Percentiles rank a stretch among this genome's conserved stretches.
Evolutionary conservation across 352 stramenopile genomes (phyloP).

Genomic region (Globisporangium takayamanum): DNA sequence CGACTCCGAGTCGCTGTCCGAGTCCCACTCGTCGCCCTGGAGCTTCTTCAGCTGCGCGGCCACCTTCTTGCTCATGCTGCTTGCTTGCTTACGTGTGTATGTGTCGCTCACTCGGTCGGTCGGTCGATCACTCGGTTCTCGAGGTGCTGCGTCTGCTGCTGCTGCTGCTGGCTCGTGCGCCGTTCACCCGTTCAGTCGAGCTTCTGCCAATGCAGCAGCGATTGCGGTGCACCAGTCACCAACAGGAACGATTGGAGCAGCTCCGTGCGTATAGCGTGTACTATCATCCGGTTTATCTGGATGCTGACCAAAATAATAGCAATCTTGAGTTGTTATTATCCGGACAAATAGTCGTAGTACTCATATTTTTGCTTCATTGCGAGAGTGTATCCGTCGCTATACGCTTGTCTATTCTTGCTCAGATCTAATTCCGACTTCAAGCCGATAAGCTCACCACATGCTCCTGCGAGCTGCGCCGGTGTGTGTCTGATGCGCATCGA

Average conservation of each 20-base stretch:
- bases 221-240: slow-evolving; percentile 2
- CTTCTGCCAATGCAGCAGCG: not conserved
- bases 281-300: no score
- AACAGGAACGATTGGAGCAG: slow-evolving; percentile 28
- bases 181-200: slow-evolving; percentile 6
- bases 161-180: slow-evolving; percentile 3
- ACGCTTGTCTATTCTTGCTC: no score
- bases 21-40: slow-evolving; percentile 80
- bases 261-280: not conserved
- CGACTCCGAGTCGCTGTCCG: slow-evolving; percentile 64
- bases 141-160: not conserved
- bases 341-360: no score
- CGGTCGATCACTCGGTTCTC: not conserved
- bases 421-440: no score
- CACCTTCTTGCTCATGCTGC: slow-evolving; percentile 65
- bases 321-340: no score
- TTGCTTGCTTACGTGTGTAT: not conserved
- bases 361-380: no score
- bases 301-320: no score
- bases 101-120: not conserved
- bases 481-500: no score
- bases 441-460: no score
- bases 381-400: no score
- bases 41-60: slow-evolving; percentile 75
- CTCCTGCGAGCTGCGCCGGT: no score